Evolutionary conservation across 352 stramenopile genomes (phyloP).

Genomic region (Hyphochytrium catenoides): DNA sequence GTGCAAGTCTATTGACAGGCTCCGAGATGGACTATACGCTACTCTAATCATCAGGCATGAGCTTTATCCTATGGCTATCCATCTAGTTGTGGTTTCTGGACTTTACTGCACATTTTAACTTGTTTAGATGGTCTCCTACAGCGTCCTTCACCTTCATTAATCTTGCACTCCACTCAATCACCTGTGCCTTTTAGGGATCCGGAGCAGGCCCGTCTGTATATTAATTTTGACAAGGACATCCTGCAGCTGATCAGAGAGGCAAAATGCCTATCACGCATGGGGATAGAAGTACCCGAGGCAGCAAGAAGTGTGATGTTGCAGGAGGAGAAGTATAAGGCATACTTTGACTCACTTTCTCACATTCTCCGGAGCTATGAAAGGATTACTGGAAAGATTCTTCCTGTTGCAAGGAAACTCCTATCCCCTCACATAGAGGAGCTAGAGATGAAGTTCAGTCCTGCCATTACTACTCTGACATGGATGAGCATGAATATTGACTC

Average conservation of each 20-base stretch:
- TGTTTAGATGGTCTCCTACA: too few species aligned
- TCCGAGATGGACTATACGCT: conserved; percentile 37
- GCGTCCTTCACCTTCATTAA: too few species aligned
- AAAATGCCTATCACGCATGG: conserved; percentile 50
- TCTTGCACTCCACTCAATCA: too few species aligned
- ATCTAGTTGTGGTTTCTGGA: too few species aligned
- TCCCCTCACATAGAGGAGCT: conserved; percentile 40
- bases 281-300: conserved; percentile 49
- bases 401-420: conserved; percentile 23
- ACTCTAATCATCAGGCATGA: conserved; percentile 57
- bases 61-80: too few species aligned
- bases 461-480: conserved; percentile 60
- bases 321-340: conserved; percentile 61
- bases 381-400: conserved; percentile 39
- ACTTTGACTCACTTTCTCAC: conserved; percentile 54
- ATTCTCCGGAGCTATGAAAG: conserved; percentile 50
- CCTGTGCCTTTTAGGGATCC: too few species aligned
- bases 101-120: too few species aligned
- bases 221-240: conserved; percentile 70
- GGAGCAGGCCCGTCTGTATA: conserved; percentile 33
- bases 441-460: conserved; percentile 37
- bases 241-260: conserved; percentile 58
- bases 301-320: conserved; percentile 54
- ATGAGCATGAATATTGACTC: conserved; percentile 66
- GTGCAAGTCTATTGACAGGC: conserved; percentile 44